Evolutionary conservation across 805 yeast species (phyloP), one percentile per base, ranked within the genome.

Genomic region (Zygosaccharomyces kombuchaensis): DNA sequence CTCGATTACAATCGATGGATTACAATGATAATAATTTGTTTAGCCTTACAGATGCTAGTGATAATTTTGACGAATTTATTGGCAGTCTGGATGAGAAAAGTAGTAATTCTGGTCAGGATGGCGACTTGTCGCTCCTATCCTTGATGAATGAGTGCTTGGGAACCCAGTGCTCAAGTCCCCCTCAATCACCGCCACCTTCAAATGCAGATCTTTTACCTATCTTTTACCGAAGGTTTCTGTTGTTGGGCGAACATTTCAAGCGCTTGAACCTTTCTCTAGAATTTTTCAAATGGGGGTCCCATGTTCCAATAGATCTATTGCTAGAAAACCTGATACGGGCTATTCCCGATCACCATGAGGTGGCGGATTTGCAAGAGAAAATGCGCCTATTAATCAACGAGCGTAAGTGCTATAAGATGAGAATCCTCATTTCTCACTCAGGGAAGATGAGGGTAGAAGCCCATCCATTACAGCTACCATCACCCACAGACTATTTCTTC

Each of bases 191-290:
- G 29, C 16, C 21, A n/a, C 30, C 7, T 21, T 10, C 23, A 32
- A 40, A 44, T 14, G 31, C 31, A 8, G 52, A 47, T 2, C 44
- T 62, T 7, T 26, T 39, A 9, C 45, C 50, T 21, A 13, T 51
- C 3, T 58, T 48, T 41, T 58, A 51, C 36, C 44, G 63, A 59
- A 46, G 64, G 12, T 87, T 86, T 65, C 81, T 84, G 54, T 68
- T 88, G 16, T 66, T 86, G 23, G 74, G 76, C 10, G 78, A 79
- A 47, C 96, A 88, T 65, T 68, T 73, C 37, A 73, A 75, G 38
- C 70, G 96, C 36, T 60, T 87, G 22, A 70, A 74, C 37, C 73
- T 74, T 48, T 66, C 87, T 0, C 57, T 83, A 12, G 54, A 62
- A 13, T 82, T 71, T 59, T 87, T 89, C 59, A 63, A 72, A 9